Percentiles rank a stretch among this genome's conserved stretches.
Evolutionary conservation across 2,329 filamentous ascomycete species (phyloP).

Genomic region (Fusarium dimerum): DNA sequence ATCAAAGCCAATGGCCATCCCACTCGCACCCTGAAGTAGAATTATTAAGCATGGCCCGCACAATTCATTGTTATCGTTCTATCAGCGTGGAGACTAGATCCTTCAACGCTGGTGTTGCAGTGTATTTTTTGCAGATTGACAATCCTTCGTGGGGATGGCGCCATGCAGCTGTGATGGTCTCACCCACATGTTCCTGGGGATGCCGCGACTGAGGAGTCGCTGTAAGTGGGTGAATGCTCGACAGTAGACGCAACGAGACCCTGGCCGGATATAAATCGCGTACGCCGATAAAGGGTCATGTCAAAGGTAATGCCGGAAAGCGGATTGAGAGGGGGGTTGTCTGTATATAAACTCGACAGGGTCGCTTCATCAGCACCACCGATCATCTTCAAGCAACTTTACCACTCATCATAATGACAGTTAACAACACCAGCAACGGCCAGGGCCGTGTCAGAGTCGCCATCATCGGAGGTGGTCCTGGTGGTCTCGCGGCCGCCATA

Average conservation of each 20-base stretch:
- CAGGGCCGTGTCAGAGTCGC: constrained; percentile 19
- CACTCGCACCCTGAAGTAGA: background rate
- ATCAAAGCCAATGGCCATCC: background rate
- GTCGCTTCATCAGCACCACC: too few species aligned
- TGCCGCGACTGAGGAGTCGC: background rate
- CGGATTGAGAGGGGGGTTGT: too few species aligned
- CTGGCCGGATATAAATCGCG: background rate
- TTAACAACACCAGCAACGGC: constrained; percentile 18
- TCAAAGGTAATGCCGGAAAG: background rate
- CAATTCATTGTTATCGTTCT: background rate
- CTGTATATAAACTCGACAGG: too few species aligned
- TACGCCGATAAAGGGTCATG: background rate
- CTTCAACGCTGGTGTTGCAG: constrained; percentile 4
- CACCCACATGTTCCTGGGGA: constrained; percentile 2
- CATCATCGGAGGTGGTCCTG: constrained; percentile 32
- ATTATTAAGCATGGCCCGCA: constrained; percentile 22
- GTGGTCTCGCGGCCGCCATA: constrained; percentile 35
- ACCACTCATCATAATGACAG: constrained; percentile 11
- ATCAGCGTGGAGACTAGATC: constrained; percentile 1
- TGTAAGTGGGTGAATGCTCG: background rate
- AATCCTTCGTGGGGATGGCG: constrained; percentile 21
- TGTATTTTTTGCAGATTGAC: constrained; percentile 10
- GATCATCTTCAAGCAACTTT: background rate
- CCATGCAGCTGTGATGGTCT: constrained; percentile 22
- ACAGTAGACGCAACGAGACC: background rate